These are phyloP conservation scores for Toxoplasma gondii DNA, from an alignment of 169 alveolate species.

Conservation along the genomic window DNA sequence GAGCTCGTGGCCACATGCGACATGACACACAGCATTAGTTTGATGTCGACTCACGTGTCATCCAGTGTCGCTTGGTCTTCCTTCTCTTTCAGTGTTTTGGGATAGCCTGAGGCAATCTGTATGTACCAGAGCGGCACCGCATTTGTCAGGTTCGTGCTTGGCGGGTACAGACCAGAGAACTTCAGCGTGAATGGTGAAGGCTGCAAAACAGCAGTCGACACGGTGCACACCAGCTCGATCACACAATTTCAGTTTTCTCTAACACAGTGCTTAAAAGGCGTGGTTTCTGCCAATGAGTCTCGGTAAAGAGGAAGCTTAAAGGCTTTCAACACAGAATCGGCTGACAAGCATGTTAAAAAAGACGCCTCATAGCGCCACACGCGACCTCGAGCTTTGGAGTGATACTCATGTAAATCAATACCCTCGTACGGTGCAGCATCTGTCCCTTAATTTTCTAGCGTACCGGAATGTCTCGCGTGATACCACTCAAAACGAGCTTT, in stretches of 20 bases:
- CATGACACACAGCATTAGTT: too few relatives aligned
- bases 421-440: background rate
- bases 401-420: background rate
- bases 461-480: slow-evolving; percentile 25
- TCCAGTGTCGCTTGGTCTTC: background rate
- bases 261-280: background rate
- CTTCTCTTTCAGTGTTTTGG: slow-evolving; percentile 16
- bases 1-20: too few relatives aligned
- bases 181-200: slow-evolving; percentile 10
- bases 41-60: slow-evolving; percentile 13
- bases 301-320: too few relatives aligned
- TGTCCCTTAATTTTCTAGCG: background rate
- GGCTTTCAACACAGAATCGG: too few relatives aligned
- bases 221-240: too few relatives aligned
- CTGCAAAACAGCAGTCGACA: background rate
- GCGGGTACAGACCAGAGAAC: slow-evolving; percentile 34
- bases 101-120: slow-evolving; percentile 32
- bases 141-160: slow-evolving; percentile 23
- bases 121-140: slow-evolving; percentile 36
- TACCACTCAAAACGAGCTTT: slow-evolving; percentile 22
- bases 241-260: background rate
- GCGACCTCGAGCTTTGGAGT: background rate
- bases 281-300: too few relatives aligned
- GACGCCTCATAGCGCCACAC: background rate
- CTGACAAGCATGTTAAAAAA: too few relatives aligned